A percentile compares a stretch with the other conserved stretches of the same genome.
Evolutionary conservation across 768 basidiomycete species (phyloP).

Genomic region (Megacollybia marginata): DNA sequence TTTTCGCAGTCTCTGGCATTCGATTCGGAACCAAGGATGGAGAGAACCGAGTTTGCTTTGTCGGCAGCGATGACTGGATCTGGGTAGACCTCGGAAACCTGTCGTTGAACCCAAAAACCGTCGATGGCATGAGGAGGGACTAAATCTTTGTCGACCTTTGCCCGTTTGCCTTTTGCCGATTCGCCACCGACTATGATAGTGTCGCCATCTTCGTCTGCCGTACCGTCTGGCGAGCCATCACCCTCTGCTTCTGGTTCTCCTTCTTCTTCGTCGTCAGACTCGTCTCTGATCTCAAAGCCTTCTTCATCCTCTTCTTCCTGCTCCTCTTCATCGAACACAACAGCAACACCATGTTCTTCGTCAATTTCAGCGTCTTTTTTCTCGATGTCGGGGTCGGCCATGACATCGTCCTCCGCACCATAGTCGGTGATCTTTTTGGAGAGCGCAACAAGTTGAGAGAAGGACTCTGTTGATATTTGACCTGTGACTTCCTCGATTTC

Average conservation of each 20-base stretch:
- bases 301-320: constrained; percentile 81
- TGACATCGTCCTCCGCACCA: constrained; percentile 75
- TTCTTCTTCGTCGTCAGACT: constrained; percentile 70
- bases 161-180: constrained; percentile 40
- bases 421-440: constrained; percentile 97
- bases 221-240: constrained; percentile 37
- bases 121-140: constrained; percentile 90
- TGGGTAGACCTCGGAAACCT: constrained; percentile 83
- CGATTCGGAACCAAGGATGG: constrained; percentile 81
- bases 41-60: constrained; percentile 80
- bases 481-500: constrained; percentile 80
- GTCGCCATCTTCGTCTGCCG: constrained; percentile 44
- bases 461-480: constrained; percentile 59
- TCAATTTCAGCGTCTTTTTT: constrained; percentile 86
- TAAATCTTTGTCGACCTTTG: constrained; percentile 64
- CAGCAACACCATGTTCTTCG: constrained; percentile 94
- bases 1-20: constrained; percentile 91
- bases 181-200: constrained; percentile 77
- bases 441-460: constrained; percentile 75
- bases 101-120: constrained; percentile 97
- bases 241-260: constrained; percentile 47
- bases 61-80: constrained; percentile 93
- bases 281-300: constrained; percentile 79
- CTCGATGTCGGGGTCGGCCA: constrained; percentile 75
- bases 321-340: constrained; percentile 96